Percentiles rank a stretch among this genome's conserved stretches.
Conservation (phyloP, 129 eudicot genomes). For the Chrysanthemum lavandulifolium region DNA sequence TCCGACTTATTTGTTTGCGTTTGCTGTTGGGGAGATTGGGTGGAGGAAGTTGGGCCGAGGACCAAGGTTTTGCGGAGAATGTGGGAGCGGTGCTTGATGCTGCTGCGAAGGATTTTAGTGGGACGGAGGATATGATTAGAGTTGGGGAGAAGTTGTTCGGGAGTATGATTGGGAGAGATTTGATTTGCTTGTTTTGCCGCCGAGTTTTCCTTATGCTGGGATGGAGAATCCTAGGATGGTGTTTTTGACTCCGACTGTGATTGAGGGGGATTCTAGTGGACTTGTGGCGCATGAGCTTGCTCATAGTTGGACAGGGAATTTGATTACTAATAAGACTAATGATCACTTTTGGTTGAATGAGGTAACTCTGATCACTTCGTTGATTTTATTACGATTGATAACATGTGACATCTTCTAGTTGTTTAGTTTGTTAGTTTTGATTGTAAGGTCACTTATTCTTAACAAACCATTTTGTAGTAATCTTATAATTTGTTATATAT, state of each 20-base stretch:
- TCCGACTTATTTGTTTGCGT: conserved; percentile 88
- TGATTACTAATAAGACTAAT: conserved; percentile 88
- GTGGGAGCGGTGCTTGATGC: conserved; percentile 61
- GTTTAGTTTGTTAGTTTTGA: no score
- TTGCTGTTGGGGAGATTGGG: conserved; percentile 91
- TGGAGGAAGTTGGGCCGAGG: conserved; percentile 90
- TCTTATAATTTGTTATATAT: neutral
- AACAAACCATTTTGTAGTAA: neutral
- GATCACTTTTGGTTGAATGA: conserved; percentile 98
- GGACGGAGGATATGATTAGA: conserved; percentile 91
- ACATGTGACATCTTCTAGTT: no score
- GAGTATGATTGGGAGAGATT: conserved; percentile 95
- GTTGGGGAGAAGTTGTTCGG: conserved; percentile 89
- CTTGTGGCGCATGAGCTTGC: conserved; percentile 98
- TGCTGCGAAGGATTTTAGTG: conserved; percentile 87
- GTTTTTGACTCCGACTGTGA: conserved; percentile 92
- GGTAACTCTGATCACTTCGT: conserved; percentile 41
- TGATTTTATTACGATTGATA: neutral
- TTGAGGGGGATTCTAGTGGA: conserved; percentile 90
- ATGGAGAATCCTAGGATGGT: conserved; percentile 99
- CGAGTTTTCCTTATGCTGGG: conserved; percentile 96
- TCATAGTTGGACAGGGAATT: conserved; percentile 98
- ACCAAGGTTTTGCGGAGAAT: conserved; percentile 77
- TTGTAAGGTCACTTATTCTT: neutral
- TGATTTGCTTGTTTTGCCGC: conserved; percentile 92